These are phyloP conservation scores for Pisolithus microcarpus DNA, from an alignment of 768 basidiomycete species.

Conservation along the genomic window DNA sequence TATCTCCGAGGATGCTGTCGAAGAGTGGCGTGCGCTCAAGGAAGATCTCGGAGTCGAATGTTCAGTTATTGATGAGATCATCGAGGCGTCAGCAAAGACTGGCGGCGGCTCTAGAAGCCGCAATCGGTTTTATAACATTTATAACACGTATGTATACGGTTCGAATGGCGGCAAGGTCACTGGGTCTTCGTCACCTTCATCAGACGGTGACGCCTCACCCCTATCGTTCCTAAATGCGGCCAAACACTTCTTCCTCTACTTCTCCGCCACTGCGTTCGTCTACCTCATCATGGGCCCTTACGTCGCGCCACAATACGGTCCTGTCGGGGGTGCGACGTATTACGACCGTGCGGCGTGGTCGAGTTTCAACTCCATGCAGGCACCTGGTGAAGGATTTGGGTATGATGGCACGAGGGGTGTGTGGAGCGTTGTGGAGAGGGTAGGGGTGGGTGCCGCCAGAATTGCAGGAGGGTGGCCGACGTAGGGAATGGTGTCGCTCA, in stretches of 20 bases:
- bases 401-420: constrained; percentile 53
- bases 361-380: constrained; percentile 68
- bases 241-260: constrained; percentile 48
- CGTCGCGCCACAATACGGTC: constrained; percentile 46
- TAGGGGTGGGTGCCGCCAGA: constrained; percentile 69
- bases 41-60: constrained; percentile 75
- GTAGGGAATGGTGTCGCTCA: constrained; percentile 19
- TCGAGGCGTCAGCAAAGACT: constrained; percentile 30
- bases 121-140: constrained; percentile 75
- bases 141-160: constrained; percentile 63
- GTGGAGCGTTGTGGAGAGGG: constrained; percentile 64
- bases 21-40: constrained; percentile 77
- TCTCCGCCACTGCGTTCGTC: constrained; percentile 56
- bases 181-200: constrained; percentile 4
- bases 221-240: constrained; percentile 27
- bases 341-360: constrained; percentile 77
- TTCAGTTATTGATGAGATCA: constrained; percentile 67
- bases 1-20: constrained; percentile 57
- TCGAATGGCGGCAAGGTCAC: constrained; percentile 32
- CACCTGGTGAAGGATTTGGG: constrained; percentile 63
- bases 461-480: constrained; percentile 76
- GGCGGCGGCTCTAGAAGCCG: constrained; percentile 30
- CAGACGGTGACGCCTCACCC: constrained; percentile 5
- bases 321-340: constrained; percentile 60
- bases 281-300: constrained; percentile 57